Conservation (phyloP, 2,329 filamentous ascomycete species). For the Trichoderma citrinoviride region DNA sequence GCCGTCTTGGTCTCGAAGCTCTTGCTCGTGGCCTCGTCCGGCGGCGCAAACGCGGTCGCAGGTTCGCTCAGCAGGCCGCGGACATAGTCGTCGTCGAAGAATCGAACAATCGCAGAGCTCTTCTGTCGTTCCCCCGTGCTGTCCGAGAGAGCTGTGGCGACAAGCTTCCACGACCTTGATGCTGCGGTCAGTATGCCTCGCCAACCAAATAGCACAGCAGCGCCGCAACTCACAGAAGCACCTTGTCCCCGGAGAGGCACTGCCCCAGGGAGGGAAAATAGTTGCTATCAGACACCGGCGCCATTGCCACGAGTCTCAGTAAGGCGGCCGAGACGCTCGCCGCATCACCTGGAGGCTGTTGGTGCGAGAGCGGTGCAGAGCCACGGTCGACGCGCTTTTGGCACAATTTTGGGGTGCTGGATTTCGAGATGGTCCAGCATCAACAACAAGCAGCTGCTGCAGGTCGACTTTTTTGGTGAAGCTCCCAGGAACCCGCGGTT, state of each 20-base stretch:
- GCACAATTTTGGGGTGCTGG: constrained; percentile 4
- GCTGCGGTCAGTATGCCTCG: constrained; percentile 27
- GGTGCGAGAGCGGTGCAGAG: constrained; percentile 29
- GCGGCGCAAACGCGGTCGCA: constrained; percentile 63
- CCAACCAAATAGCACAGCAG: not conserved
- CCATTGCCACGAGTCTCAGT: constrained; percentile 63
- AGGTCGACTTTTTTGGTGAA: constrained; percentile 24
- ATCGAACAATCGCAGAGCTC: constrained; percentile 58
- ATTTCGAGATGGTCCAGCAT: constrained; percentile 1
- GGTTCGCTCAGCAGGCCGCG: constrained; percentile 66
- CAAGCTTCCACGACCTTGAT: constrained; percentile 59
- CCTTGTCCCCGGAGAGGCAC: constrained; percentile 76
- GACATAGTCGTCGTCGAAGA: constrained; percentile 69
- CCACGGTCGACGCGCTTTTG: constrained; percentile 18
- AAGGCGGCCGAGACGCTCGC: constrained; percentile 39
- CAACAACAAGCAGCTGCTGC: constrained; percentile 19
- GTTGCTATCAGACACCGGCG: constrained; percentile 63
- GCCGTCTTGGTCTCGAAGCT: constrained; percentile 82
- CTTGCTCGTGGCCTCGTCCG: constrained; percentile 61
- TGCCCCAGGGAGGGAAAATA: constrained; percentile 85
- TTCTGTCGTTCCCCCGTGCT: constrained; percentile 53
- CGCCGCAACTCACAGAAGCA: constrained; percentile 66
- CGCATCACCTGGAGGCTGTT: constrained; percentile 37
- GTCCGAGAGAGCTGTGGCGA: constrained; percentile 57
- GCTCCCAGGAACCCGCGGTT: constrained; percentile 22